Evolutionary conservation across 1,284 basidiomycete genomes (phyloP), one percentile per base, ranked within the genome.

Genomic region (Trametes pubescens): DNA sequence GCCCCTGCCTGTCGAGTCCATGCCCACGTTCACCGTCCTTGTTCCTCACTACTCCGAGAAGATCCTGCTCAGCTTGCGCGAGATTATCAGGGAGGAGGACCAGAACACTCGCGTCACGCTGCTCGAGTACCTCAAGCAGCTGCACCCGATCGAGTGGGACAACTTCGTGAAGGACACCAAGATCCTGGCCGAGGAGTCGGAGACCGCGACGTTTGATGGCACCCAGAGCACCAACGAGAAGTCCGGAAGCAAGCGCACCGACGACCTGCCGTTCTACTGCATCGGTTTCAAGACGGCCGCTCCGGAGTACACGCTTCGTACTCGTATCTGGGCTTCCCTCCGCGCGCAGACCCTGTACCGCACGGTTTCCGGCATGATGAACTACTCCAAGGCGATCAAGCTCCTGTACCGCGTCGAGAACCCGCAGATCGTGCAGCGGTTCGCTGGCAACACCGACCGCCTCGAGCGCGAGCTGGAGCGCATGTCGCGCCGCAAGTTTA

Each of bases 321-420:
- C 98, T 0, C 94, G 98, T 78, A 99, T 99, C 73, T 99, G 98
- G 98, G 97, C 98, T 1, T 99, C 97, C 18, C 86, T 99, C 29
- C 94, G 98, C 64, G 97, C 96, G 13, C 98, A 99, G 81, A 99
- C 98, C 0, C 86, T 99, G 38, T 99, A 99, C 80, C 93, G 98
- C 69, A 99, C 98, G 16, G 96, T 99, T n/a, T 99, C 98, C n/a
- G 98, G 98, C 62, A 99, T 99, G 92, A 99, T 99, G 98, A 99
- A 99, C 84, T 99, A 99, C 82, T 93, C 94, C 73, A 99, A 99
- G 83, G 97, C 97, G 21, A 98, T 99, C 89, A 99, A 99, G 81
- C 86, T 99, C 35, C 87, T 99, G 37, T 99, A 99, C 80, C 95
- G 97, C 64, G 97, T 99, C 67, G 97, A 99, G 81, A 99, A 99